Percentiles rank a stretch among this genome's conserved stretches.
Conservation (phyloP, 208 protist species). For the Acanthamoeba quina region DNA sequence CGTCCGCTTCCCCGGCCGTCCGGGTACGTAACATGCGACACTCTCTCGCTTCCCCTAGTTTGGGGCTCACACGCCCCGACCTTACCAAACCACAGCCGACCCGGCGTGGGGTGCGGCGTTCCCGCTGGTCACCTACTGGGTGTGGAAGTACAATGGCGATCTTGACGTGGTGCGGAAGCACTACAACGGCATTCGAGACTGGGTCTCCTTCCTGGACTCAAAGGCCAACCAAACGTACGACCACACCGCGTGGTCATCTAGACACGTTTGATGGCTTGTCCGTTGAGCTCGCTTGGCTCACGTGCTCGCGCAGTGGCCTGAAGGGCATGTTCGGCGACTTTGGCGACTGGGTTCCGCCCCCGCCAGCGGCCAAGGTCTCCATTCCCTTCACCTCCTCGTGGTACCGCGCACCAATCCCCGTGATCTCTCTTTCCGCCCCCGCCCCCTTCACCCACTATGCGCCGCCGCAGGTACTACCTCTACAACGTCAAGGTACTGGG, state of each 20-base stretch:
- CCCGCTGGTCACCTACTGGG: slow-evolving; percentile 30
- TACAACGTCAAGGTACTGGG: slow-evolving; percentile 38
- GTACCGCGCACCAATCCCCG: background rate
- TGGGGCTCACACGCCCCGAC: background rate
- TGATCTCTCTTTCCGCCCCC: no score
- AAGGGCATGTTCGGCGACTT: slow-evolving; percentile 64
- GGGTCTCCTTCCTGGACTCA: background rate
- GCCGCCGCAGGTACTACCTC: background rate
- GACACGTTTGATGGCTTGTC: background rate
- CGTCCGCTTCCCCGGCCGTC: slow-evolving; percentile 71
- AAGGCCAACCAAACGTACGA: background rate
- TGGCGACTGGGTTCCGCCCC: slow-evolving; percentile 75
- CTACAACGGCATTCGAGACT: background rate
- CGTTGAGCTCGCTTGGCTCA: background rate
- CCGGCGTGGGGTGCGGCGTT: slow-evolving; percentile 79
- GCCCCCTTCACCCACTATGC: background rate
- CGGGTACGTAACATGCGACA: background rate
- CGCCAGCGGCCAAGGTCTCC: slow-evolving; percentile 18
- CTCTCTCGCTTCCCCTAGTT: background rate
- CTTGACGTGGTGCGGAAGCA: slow-evolving; percentile 10
- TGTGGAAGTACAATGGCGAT: background rate
- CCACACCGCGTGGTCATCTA: background rate
- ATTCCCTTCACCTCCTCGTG: slow-evolving; percentile 45
- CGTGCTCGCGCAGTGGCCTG: slow-evolving; percentile 47
- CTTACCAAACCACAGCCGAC: slow-evolving; percentile 21